Base-by-base conservation (phyloP, 257 asterid species). In the Eustoma russellianum region DNA sequence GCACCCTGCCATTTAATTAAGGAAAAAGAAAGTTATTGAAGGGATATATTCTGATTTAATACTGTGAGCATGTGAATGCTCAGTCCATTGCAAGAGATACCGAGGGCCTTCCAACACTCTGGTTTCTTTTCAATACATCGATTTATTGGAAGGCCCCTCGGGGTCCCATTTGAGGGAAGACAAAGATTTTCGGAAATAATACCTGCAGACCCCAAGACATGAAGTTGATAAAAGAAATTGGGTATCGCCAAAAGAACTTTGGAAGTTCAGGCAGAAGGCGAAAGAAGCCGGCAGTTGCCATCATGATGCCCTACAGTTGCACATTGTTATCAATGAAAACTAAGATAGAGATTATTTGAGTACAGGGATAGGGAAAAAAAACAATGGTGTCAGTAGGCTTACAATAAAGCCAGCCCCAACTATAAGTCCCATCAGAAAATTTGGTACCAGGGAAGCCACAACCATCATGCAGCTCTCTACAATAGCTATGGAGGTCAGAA, bases 391-490 rank as follows among this genome's bases (percentile, higher is more conserved):
- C n/a, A 24, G 10, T 0, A 38, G 13, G 11, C 92, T 77, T 77
- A 86, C 98, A 15, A 90, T 79, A 17, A 74, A 55, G 40, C 96
- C 98, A 13, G 98, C 83, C 9, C 98, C 98, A 15, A 77, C 38
- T 6, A 82, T 52, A 28, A 90, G 78, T 13, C 96, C 96, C 95
- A 82, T 79, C 69, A 85, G 38, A 91, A 86, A 90, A 62, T 90
- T 90, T 12, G 98, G 96, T 47, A 90, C 98, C 17, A 90, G 17
- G 4, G 93, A 74, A 14, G 96, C 96, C 55, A 90, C 88, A 13
- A 86, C 89, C 95, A 90, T 83, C 96, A 90, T 90, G 75, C 80
- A 82, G 70, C 98, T 80, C 80, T 90, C 98, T 1, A 86, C 80
- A 7, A 80, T 89, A 10, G 93, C 61, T 34, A 90, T 72, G 64